Base-by-base conservation (phyloP, 768 basidiomycete species). In the Podaxis sp. region DNA sequence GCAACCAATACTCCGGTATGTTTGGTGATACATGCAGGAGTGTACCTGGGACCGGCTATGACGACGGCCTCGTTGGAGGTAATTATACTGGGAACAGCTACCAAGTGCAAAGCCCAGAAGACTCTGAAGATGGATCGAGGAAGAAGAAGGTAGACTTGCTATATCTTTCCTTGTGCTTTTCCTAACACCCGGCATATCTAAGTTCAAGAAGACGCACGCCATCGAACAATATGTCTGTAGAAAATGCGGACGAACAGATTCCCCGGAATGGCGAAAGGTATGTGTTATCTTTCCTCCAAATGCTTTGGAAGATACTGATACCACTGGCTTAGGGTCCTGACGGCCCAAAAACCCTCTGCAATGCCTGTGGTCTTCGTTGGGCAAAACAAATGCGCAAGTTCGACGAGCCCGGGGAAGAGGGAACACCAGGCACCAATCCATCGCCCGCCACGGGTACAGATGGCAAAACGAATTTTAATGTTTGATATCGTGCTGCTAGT, bases 261-360 rank as follows among this genome's bases (percentile, higher is more conserved):
- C 94, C 46, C 96, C 97, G 0, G 96, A 99, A 76, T 99, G 96
- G 96, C 85, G 96, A 68, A 96, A 95, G 83, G 93, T 79, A 26
- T 22, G 74, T 66, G 20, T 8, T 38, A 37, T 48, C 49, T n/a
- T 50, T 11, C 65, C 56, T 58, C 22, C 8, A 4, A 13, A 28
- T 24, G 4, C 62, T 38, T 51, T 36, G n/a, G 24, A 61, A 52
- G 38, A 63, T 26, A 26, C 48, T 60, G 4, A 63, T 49, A 28
- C 12, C 58, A 63, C 36, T 64, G 56, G 36, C 50, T 4, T 66
- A 92, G 92, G 96, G 96, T 11, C 96, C 96, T 1, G 82, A 86
- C 59, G 96, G 96, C 38, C 95, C 96, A 1, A 99, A 98, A 78
- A 97, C 96, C n/a, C 77, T 98, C 4, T 98, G 96, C 80, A 97